Conservation (phyloP, 495 filamentous ascomycete species). For the Copromyces sp. region DNA sequence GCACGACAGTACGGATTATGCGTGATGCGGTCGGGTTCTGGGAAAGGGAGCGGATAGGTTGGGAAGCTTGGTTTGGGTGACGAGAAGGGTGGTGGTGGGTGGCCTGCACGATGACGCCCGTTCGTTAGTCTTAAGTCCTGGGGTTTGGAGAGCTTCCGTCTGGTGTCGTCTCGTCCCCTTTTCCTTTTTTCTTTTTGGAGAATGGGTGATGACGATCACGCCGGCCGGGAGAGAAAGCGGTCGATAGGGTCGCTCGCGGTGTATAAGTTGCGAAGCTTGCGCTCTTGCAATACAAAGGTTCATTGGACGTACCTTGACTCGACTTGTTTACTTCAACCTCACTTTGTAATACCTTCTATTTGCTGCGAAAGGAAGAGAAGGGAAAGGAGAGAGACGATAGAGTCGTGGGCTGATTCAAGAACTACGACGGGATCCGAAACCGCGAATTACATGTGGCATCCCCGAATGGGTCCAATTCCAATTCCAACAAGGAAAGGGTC, state of each 20-base stretch:
- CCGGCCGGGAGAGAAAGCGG: neutral
- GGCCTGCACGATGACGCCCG: conserved; percentile 17
- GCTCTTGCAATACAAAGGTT: too few species aligned
- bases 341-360: too few species aligned
- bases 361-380: neutral
- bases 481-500: neutral
- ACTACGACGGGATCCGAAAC: neutral
- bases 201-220: neutral
- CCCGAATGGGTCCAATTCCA: neutral
- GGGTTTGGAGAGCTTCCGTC: neutral
- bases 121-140: neutral
- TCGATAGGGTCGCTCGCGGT: neutral
- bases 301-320: neutral
- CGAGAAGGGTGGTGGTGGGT: conserved; percentile 3
- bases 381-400: neutral
- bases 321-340: neutral
- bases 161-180: neutral
- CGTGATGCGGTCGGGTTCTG: neutral
- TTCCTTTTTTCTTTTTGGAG: neutral
- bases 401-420: neutral
- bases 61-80: conserved; percentile 18
- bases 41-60: conserved; percentile 12
- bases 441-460: neutral
- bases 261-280: neutral
- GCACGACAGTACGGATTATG: too few species aligned